Conservation (phyloP, 2,329 filamentous ascomycete genomes). For the Colletotrichum filicis region DNA sequence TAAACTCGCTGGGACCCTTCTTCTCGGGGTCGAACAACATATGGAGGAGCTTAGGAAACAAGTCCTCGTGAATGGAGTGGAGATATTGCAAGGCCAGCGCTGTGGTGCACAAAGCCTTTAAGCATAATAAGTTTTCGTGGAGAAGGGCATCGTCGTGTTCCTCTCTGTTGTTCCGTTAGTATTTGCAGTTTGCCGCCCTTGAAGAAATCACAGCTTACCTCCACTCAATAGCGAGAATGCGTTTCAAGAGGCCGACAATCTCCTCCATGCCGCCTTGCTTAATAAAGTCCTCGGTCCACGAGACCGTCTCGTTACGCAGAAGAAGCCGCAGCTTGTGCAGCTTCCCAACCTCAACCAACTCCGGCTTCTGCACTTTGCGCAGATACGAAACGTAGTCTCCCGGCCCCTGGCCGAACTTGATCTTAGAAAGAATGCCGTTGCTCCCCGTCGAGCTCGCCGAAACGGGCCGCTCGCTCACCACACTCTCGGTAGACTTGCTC, state of each 20-base stretch:
- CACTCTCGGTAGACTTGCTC: constrained; percentile 78
- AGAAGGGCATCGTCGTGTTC: constrained; percentile 95
- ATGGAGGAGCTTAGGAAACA: constrained; percentile 86
- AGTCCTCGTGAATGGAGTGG: constrained; percentile 78
- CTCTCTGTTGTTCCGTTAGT: constrained; percentile 68
- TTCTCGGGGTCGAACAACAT: constrained; percentile 98
- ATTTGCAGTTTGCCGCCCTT: not conserved
- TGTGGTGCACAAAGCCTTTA: constrained; percentile 95
- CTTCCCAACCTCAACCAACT: constrained; percentile 91
- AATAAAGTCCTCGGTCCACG: constrained; percentile 95
- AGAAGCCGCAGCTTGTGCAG: constrained; percentile 92
- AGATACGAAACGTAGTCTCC: constrained; percentile 89
- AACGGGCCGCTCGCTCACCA: constrained; percentile 67
- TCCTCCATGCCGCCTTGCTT: constrained; percentile 91
- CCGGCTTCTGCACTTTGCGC: constrained; percentile 81
- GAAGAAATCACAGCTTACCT: constrained; percentile 67
- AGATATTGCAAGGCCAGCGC: constrained; percentile 86
- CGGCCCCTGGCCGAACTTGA: constrained; percentile 79
- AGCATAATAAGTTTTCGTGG: constrained; percentile 90
- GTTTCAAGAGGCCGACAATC: constrained; percentile 84
- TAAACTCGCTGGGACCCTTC: constrained; percentile 97
- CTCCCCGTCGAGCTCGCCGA: constrained; percentile 65
- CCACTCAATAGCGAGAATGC: constrained; percentile 97
- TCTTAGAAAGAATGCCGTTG: constrained; percentile 71
- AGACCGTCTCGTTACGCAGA: constrained; percentile 92